These are phyloP conservation scores for Symbiotaphrina buchneri DNA, from an alignment of 495 filamentous ascomycete genomes.

Conservation along the genomic window DNA sequence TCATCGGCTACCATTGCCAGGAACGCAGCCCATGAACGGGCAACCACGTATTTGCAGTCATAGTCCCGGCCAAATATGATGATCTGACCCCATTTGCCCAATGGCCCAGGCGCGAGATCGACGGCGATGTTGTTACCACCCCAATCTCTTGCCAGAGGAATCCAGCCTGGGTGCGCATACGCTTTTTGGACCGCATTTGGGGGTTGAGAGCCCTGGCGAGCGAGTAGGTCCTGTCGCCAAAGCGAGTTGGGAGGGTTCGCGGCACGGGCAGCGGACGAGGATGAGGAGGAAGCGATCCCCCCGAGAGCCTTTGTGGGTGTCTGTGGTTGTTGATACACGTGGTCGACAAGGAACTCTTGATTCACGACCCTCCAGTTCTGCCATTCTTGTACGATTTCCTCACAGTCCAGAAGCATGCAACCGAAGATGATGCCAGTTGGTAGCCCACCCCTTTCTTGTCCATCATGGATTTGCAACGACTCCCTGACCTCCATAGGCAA, in stretches of 20 bases:
- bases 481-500: conserved; percentile 86
- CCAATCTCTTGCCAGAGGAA: conserved; percentile 92
- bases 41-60: conserved; percentile 92
- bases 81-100: conserved; percentile 84
- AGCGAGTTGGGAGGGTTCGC: conserved; percentile 24
- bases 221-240: conserved; percentile 71
- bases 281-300: conserved; percentile 27
- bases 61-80: conserved; percentile 96
- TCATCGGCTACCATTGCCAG: conserved; percentile 79
- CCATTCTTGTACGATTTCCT: conserved; percentile 97
- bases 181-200: conserved; percentile 70
- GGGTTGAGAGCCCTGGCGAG: conserved; percentile 75
- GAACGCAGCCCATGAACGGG: conserved; percentile 79
- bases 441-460: conserved; percentile 78
- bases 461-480: conserved; percentile 77
- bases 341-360: conserved; percentile 52
- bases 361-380: conserved; percentile 89
- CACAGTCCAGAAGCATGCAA: conserved; percentile 89
- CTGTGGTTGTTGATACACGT: conserved; percentile 27
- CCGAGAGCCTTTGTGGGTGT: conserved; percentile 44
- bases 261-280: conserved; percentile 10
- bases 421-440: conserved; percentile 89
- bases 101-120: conserved; percentile 80
- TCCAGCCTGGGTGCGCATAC: conserved; percentile 90
- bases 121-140: conserved; percentile 92